Evolutionary conservation across 495 filamentous ascomycete species (phyloP).

Genomic region (Xylaria grammica): DNA sequence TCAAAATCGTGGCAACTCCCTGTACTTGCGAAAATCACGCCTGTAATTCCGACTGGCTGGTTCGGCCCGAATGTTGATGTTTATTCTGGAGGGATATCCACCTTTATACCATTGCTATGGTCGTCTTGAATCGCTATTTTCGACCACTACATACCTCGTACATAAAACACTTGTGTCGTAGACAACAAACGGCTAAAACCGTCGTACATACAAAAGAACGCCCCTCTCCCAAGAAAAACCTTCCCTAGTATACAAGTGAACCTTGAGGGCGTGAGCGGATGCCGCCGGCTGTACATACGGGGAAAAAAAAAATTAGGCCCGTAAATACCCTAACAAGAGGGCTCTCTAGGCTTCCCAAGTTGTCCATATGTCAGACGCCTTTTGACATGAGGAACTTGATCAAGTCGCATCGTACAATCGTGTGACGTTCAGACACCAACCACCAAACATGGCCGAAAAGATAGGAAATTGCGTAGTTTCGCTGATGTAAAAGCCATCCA

Average conservation of each 20-base stretch:
- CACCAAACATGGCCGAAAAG: constrained; percentile 15
- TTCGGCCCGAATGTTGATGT: constrained; percentile 10
- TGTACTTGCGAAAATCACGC: constrained; percentile 1
- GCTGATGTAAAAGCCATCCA: constrained; percentile 25
- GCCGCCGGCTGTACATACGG: constrained; percentile 8
- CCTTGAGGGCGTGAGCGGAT: constrained; percentile 7
- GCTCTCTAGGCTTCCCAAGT: constrained; percentile 22
- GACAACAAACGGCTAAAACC: constrained; percentile 1
- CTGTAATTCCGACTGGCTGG: constrained; percentile 10
- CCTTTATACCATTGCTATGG: constrained; percentile 12
- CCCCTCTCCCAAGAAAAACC: constrained; percentile 1
- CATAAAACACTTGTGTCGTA: constrained; percentile 6
- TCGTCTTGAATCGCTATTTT: constrained; percentile 1
- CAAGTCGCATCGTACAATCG: constrained; percentile 23
- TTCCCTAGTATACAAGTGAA: constrained; percentile 20
- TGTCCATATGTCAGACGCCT: constrained; percentile 30
- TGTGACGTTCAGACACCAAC: constrained; percentile 13
- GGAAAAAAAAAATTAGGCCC: constrained; percentile 22
- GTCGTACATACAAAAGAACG: neutral
- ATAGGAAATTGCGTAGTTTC: constrained; percentile 14
- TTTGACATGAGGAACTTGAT: constrained; percentile 23
- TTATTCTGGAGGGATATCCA: constrained; percentile 23
- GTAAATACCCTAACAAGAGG: constrained; percentile 29
- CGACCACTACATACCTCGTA: constrained; percentile 22
- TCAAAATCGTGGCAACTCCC: neutral